A percentile compares a stretch with the other conserved stretches of the same genome.
phyloP scores from a whole-genome alignment of 2,329 filamentous ascomycete species.

The Whalleya microplaca region DNA sequence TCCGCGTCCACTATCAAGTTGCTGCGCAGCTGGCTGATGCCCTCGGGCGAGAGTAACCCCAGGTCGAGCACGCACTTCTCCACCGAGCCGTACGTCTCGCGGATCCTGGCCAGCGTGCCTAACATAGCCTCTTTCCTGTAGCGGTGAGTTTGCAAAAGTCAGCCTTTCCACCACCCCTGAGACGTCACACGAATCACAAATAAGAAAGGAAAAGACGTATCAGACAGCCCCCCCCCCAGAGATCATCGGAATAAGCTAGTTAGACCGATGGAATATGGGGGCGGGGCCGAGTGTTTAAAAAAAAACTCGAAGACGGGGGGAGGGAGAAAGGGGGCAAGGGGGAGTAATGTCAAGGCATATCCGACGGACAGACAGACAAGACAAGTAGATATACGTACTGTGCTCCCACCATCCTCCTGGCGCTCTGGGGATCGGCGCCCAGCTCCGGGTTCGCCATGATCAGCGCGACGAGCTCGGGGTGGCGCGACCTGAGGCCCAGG shows the following conservation, averaged over 20 bases:
- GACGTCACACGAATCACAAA: slow-evolving; percentile 46
- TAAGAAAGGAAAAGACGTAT: no score
- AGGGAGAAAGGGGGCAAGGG: slow-evolving; percentile 1
- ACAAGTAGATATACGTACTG: slow-evolving; percentile 36
- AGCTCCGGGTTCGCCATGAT: slow-evolving; percentile 55
- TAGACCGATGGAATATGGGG: no score
- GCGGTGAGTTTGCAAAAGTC: slow-evolving; percentile 22
- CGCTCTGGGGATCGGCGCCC: slow-evolving; percentile 48
- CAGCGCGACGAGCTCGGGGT: slow-evolving; percentile 44
- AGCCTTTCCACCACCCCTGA: slow-evolving; percentile 5
- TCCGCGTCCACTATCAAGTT: slow-evolving; percentile 36
- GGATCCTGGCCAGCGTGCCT: slow-evolving; percentile 56
- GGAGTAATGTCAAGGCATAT: background rate
- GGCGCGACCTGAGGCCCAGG: slow-evolving; percentile 48
- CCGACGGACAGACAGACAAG: no score
- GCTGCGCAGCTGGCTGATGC: slow-evolving; percentile 47
- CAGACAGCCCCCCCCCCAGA: no score
- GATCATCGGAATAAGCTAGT: no score
- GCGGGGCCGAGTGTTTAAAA: no score
- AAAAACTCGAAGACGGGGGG: background rate
- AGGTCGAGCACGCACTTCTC: slow-evolving; percentile 64
- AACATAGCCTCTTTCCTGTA: slow-evolving; percentile 52
- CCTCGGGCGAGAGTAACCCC: slow-evolving; percentile 59
- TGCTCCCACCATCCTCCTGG: slow-evolving; percentile 50
- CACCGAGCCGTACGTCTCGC: slow-evolving; percentile 62